A percentile compares a stretch with the other conserved stretches of the same genome.
These are phyloP conservation scores for Didymella segeticola DNA, from an alignment of 2,329 filamentous ascomycete genomes.

Conservation along the genomic window DNA sequence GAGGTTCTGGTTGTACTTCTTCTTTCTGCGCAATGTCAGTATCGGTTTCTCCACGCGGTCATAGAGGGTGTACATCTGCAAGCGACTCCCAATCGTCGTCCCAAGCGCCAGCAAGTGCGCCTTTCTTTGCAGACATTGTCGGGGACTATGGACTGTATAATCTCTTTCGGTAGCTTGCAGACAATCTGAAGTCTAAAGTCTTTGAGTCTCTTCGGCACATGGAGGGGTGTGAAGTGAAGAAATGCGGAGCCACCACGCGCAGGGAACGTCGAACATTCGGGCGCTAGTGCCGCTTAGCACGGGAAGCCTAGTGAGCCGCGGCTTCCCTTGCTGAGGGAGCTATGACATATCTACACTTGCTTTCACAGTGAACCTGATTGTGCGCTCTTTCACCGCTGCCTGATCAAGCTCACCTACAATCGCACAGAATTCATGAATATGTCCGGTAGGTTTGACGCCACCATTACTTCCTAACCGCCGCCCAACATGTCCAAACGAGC, in stretches of 20 bases:
- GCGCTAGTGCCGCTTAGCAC: constrained; percentile 17
- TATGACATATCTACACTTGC: constrained; percentile 13
- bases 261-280: constrained; percentile 17
- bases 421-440: not conserved
- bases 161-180: not conserved
- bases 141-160: constrained; percentile 2
- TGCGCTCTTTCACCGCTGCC: constrained; percentile 4
- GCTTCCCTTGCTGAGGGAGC: constrained; percentile 14
- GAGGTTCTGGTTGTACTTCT: constrained; percentile 46
- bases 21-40: constrained; percentile 43
- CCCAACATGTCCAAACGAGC: constrained; percentile 22
- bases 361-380: not conserved
- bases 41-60: constrained; percentile 3
- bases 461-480: not conserved
- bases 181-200: not conserved
- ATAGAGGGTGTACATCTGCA: constrained; percentile 66
- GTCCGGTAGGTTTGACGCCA: constrained; percentile 3
- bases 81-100: constrained; percentile 87
- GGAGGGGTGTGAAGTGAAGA: constrained; percentile 19
- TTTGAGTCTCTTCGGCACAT: not conserved
- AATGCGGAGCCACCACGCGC: constrained; percentile 14
- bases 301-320: constrained; percentile 19
- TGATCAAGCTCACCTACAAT: not conserved
- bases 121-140: constrained; percentile 48
- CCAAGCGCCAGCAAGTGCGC: constrained; percentile 70